Conservation (phyloP, 345 rosid species). For the Laguncularia racemosa region DNA sequence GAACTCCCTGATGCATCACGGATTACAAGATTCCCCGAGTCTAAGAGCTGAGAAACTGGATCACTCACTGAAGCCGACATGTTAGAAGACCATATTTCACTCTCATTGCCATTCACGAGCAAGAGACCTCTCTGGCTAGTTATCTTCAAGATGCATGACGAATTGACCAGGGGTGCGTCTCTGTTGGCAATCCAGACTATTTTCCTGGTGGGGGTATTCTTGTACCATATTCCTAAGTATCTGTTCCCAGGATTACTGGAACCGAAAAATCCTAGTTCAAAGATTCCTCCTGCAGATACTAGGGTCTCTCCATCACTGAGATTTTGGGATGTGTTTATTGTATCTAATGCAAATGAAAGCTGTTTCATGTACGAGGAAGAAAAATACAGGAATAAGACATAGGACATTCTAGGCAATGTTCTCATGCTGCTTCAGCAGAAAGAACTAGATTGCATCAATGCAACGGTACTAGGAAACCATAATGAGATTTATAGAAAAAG, state of each 20-base stretch:
- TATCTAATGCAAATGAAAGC: background rate
- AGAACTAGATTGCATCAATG: no score
- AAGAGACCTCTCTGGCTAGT: constrained; percentile 5
- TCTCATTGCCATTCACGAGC: background rate
- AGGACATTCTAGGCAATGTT: no score
- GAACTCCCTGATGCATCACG: background rate
- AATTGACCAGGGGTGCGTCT: constrained; percentile 19
- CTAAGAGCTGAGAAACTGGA: constrained; percentile 14
- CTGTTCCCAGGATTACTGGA: constrained; percentile 4
- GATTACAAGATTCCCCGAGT: constrained; percentile 20
- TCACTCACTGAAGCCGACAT: background rate
- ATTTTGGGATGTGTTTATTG: constrained; percentile 1
- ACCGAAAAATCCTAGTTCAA: constrained; percentile 30
- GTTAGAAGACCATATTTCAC: constrained; percentile 4
- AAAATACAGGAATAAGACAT: no score
- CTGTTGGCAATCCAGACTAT: constrained; percentile 50
- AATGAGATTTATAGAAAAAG: no score
- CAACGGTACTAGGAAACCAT: no score
- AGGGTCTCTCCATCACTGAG: constrained; percentile 4
- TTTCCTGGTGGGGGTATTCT: constrained; percentile 2
- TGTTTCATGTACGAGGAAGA: no score
- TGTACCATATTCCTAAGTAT: constrained; percentile 37
- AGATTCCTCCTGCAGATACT: constrained; percentile 9
- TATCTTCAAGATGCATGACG: constrained; percentile 13
- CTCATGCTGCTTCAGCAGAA: no score